A percentile compares a stretch with the other conserved stretches of the same genome.
Conservation (phyloP, 2,329 filamentous ascomycete genomes). For the Pseudopithomyces chartarum region DNA sequence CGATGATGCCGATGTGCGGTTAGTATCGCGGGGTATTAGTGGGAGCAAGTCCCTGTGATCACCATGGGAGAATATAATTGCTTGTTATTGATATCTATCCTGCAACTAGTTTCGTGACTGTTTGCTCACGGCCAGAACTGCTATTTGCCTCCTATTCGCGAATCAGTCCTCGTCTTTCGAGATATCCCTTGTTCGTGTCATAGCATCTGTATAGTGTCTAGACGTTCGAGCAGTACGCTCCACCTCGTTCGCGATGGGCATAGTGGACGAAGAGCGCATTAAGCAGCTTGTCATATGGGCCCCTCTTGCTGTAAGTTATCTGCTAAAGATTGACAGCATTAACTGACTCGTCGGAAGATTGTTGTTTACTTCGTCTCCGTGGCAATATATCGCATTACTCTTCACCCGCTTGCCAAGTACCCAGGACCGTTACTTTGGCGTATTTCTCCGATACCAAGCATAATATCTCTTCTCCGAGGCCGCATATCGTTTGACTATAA, state of each 20-base stretch:
- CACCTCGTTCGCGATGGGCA: slow-evolving; percentile 22
- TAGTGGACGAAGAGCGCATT: slow-evolving; percentile 32
- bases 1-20: slow-evolving; percentile 7
- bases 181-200: not conserved
- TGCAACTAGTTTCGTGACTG: not conserved
- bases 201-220: not conserved
- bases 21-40: slow-evolving; percentile 15
- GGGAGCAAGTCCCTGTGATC: slow-evolving; percentile 23
- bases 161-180: not conserved
- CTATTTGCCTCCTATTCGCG: not conserved
- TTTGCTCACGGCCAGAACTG: not conserved
- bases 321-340: not conserved
- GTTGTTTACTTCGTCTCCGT: slow-evolving; percentile 26
- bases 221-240: not conserved
- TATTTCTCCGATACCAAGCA: slow-evolving; percentile 33
- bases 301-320: slow-evolving; percentile 28
- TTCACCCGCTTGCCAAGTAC: slow-evolving; percentile 37
- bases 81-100: slow-evolving; percentile 6
- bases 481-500: slow-evolving; percentile 40
- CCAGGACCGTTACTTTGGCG: slow-evolving; percentile 37
- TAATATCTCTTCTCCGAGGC: slow-evolving; percentile 31
- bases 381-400: slow-evolving; percentile 32
- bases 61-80: slow-evolving; percentile 24
- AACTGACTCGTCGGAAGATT: slow-evolving; percentile 15
- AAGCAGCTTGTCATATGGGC: slow-evolving; percentile 26